A percentile compares a stretch with the other conserved stretches of the same genome.
These are phyloP conservation scores for Meripilus lineatus DNA, from an alignment of 1,284 basidiomycete species.

Conservation along the genomic window DNA sequence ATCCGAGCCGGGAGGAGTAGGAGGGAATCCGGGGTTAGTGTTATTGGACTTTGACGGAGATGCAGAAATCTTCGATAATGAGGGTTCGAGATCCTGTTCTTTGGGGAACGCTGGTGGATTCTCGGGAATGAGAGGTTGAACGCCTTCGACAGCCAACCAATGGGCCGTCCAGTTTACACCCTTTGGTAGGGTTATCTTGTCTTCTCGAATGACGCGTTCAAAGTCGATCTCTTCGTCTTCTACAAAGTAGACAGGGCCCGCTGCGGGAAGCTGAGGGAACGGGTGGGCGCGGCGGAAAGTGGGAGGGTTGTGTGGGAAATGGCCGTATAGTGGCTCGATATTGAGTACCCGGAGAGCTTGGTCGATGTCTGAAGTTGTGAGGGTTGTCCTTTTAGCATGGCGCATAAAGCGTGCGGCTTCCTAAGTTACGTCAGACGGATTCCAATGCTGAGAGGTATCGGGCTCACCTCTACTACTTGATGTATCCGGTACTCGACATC, in stretches of 20 bases:
- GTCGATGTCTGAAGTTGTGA: slow-evolving; percentile 90
- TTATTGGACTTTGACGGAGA: slow-evolving; percentile 9
- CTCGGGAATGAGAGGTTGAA: slow-evolving; percentile 94
- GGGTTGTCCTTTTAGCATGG: slow-evolving; percentile 82
- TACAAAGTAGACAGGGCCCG: slow-evolving; percentile 81
- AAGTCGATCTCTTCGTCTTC: slow-evolving; percentile 99
- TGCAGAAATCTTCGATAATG: slow-evolving; percentile 19
- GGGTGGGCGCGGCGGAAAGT: slow-evolving; percentile 72
- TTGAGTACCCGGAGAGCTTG: slow-evolving; percentile 91
- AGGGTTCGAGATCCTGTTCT: slow-evolving; percentile 39
- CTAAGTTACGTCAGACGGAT: slow-evolving; percentile 34
- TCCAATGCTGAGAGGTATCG: background rate
- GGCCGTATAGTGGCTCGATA: slow-evolving; percentile 88
- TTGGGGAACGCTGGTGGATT: slow-evolving; percentile 83
- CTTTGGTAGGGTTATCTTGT: slow-evolving; percentile 74
- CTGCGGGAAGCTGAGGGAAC: slow-evolving; percentile 52
- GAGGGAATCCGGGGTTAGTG: slow-evolving; percentile 16
- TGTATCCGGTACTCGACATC: slow-evolving; percentile 98
- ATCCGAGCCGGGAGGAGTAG: slow-evolving; percentile 26
- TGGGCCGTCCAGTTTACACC: slow-evolving; percentile 85
- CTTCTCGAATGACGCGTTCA: slow-evolving; percentile 80
- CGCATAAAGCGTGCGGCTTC: slow-evolving; percentile 97
- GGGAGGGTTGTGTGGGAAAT: slow-evolving; percentile 64
- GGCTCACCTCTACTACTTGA: slow-evolving; percentile 80
- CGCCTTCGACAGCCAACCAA: slow-evolving; percentile 97